Evolutionary conservation across 306 rosid genomes (phyloP).

Genomic region (Phaseolus lunatus): DNA sequence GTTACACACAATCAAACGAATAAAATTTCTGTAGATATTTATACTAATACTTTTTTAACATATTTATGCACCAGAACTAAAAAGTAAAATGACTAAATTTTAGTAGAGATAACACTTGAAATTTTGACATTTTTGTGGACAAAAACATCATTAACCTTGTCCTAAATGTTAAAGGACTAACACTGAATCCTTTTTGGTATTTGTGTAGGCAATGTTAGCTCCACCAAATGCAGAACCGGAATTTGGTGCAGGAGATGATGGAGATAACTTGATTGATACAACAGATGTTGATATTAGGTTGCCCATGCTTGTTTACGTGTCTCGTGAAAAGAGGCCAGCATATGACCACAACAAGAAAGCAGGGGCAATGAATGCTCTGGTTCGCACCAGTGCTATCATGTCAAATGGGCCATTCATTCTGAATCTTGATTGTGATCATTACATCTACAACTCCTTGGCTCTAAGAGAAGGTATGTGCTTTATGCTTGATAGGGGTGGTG

Average conservation of each 20-base stretch:
- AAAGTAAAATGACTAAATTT: no score
- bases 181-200: not conserved
- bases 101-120: no score
- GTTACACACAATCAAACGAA: not conserved
- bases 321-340: constrained; percentile 85
- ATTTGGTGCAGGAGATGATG: constrained; percentile 71
- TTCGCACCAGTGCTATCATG: constrained; percentile 88
- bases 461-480: constrained; percentile 93
- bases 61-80: no score
- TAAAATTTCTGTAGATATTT: not conserved
- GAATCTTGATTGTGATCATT: constrained; percentile 91
- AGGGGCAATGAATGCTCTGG: constrained; percentile 91
- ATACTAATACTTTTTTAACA: not conserved
- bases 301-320: constrained; percentile 86
- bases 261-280: constrained; percentile 72
- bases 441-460: constrained; percentile 78
- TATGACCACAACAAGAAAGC: constrained; percentile 94
- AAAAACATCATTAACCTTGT: not conserved
- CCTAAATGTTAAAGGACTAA: no score
- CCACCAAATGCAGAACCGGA: constrained; percentile 81
- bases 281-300: constrained; percentile 72
- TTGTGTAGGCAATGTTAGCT: constrained; percentile 81
- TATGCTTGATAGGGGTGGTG: constrained; percentile 92
- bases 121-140: not conserved
- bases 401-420: constrained; percentile 89